These are phyloP conservation scores for Psophocarpus tetragonolobus DNA, from an alignment of 306 rosid species.

Conservation along the genomic window DNA sequence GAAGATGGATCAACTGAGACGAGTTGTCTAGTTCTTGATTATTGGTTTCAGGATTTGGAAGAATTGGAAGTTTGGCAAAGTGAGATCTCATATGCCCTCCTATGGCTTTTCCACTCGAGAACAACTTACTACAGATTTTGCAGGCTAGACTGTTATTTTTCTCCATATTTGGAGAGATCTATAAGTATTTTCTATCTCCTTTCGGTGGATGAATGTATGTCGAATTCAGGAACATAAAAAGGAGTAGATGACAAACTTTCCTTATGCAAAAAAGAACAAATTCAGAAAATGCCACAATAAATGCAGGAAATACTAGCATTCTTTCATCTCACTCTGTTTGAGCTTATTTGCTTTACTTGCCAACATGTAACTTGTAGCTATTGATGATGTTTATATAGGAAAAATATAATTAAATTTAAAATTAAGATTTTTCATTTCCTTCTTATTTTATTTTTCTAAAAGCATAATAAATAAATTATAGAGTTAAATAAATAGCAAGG, in stretches of 20 bases:
- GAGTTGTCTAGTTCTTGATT: slow-evolving; percentile 15
- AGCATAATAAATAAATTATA: not conserved
- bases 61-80: slow-evolving; percentile 44
- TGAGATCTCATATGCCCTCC: slow-evolving; percentile 90
- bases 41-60: slow-evolving; percentile 27
- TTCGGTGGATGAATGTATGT: not conserved
- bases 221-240: slow-evolving; percentile 3
- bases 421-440: slow-evolving; percentile 26
- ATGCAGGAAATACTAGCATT: slow-evolving; percentile 25
- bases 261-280: slow-evolving; percentile 42
- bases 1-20: not conserved
- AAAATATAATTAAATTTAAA: slow-evolving; percentile 1
- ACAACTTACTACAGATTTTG: slow-evolving; percentile 54
- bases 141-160: slow-evolving; percentile 34
- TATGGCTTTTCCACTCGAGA: slow-evolving; percentile 57
- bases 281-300: slow-evolving; percentile 33
- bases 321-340: not conserved
- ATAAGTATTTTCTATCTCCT: not conserved
- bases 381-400: slow-evolving; percentile 25
- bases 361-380: not conserved
- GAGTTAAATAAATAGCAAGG: too few relatives aligned
- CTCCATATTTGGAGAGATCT: slow-evolving; percentile 45
- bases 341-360: not conserved
- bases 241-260: slow-evolving; percentile 44
- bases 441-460: not conserved